These are phyloP conservation scores for Adenanthera pavonina DNA, from an alignment of 306 rosid species.

Conservation along the genomic window DNA sequence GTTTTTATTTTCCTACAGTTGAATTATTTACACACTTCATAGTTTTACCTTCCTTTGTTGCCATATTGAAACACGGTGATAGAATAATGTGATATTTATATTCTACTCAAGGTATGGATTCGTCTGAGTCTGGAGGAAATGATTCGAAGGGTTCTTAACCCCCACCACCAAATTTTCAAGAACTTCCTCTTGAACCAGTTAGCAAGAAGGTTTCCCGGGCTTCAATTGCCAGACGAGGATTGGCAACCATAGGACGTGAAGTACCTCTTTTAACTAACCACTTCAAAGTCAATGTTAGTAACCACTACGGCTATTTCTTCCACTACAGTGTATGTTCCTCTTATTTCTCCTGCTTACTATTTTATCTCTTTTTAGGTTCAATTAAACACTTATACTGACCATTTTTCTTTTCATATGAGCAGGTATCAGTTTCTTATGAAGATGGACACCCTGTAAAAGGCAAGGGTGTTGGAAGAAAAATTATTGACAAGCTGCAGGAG, in stretches of 20 bases:
- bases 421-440: slow-evolving; percentile 83
- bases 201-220: slow-evolving; percentile 62
- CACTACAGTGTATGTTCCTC: slow-evolving; percentile 80
- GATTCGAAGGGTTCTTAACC: slow-evolving; percentile 54
- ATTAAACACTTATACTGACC: neutral
- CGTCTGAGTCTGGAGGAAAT: slow-evolving; percentile 52
- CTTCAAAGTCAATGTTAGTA: slow-evolving; percentile 68
- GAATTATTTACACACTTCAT: neutral
- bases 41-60: neutral
- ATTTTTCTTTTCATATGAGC: neutral
- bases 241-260: slow-evolving; percentile 68
- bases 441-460: slow-evolving; percentile 94
- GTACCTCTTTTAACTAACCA: slow-evolving; percentile 72
- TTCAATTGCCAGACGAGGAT: slow-evolving; percentile 75
- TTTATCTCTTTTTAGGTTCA: neutral
- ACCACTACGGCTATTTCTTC: slow-evolving; percentile 64
- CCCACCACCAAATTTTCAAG: slow-evolving; percentile 74
- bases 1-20: neutral
- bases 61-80: neutral
- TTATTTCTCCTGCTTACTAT: neutral
- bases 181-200: slow-evolving; percentile 35
- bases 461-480: slow-evolving; percentile 77
- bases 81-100: no score
- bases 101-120: slow-evolving; percentile 56
- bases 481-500: slow-evolving; percentile 74